phyloP scores from a whole-genome alignment of 345 rosid genomes.

The Aurinia saxatilis region DNA sequence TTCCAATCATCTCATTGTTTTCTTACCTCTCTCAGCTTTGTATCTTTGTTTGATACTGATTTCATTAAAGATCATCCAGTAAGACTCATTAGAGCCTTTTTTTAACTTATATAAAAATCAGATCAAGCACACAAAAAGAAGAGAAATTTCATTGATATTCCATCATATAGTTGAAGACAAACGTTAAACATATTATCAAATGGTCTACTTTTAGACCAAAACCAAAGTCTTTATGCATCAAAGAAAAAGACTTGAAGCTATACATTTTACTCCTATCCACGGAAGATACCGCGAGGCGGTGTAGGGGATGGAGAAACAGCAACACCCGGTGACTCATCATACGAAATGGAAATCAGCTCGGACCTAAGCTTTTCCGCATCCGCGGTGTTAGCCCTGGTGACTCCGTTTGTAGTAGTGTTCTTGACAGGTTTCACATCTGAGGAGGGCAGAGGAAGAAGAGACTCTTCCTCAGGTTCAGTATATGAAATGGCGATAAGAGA shows the following conservation, averaged over 20 bases:
- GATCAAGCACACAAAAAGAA: neutral
- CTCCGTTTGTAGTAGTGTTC: neutral
- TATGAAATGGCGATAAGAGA: conserved; percentile 28
- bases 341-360: conserved; percentile 24
- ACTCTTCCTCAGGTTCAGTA: conserved; percentile 26
- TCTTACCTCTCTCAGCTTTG: neutral
- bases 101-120: neutral
- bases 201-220: conserved; percentile 17
- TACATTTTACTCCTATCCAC: no score
- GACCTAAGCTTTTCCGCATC: conserved; percentile 22
- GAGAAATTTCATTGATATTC: conserved; percentile 9
- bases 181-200: conserved; percentile 13
- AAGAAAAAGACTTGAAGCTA: conserved; percentile 16
- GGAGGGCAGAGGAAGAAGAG: neutral
- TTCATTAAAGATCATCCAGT: conserved; percentile 2
- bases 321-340: conserved; percentile 20
- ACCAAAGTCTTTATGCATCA: conserved; percentile 9
- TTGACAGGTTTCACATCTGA: conserved; percentile 9
- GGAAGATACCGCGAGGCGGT: no score
- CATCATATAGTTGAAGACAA: conserved; percentile 6
- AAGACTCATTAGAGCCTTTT: neutral
- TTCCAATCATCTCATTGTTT: neutral
- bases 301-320: conserved; percentile 16
- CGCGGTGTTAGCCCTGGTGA: neutral
- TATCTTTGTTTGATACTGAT: conserved; percentile 11